A percentile compares a stretch with the other conserved stretches of the same genome.
phyloP scores from a whole-genome alignment of 2,329 filamentous ascomycete species.

The Claviceps cyperi region DNA sequence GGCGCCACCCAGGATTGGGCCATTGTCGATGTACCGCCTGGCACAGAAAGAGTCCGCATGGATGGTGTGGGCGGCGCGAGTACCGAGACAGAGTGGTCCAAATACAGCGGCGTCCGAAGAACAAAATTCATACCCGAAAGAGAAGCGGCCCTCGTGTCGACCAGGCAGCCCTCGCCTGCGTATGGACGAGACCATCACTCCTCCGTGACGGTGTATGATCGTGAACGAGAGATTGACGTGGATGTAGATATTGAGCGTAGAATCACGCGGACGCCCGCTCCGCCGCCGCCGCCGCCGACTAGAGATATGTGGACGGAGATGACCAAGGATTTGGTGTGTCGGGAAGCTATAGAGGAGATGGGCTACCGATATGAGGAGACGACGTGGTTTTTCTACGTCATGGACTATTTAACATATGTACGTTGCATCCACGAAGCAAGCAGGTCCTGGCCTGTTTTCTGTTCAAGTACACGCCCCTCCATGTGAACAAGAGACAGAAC shows the following conservation, averaged over 20 bases:
- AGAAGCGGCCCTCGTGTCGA: conserved; percentile 27
- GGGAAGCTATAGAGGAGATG: conserved; percentile 71
- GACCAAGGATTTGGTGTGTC: conserved; percentile 77
- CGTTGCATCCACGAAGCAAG: conserved; percentile 24
- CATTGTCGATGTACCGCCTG: conserved; percentile 72
- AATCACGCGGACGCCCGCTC: conserved; percentile 23
- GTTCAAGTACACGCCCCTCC: neutral
- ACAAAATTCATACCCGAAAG: conserved; percentile 61
- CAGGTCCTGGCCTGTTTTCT: neutral
- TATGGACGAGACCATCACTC: conserved; percentile 22
- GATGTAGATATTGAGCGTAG: conserved; percentile 40
- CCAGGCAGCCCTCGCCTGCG: conserved; percentile 13
- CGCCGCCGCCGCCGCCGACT: conserved; percentile 25
- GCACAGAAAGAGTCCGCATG: conserved; percentile 70
- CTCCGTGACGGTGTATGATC: conserved; percentile 32
- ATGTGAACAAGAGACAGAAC: neutral
- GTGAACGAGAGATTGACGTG: conserved; percentile 35
- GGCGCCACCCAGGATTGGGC: conserved; percentile 66
- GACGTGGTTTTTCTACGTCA: conserved; percentile 78
- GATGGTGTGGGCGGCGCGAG: conserved; percentile 62
- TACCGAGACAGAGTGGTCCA: conserved; percentile 65
- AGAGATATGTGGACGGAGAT: conserved; percentile 90
- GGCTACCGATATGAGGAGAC: conserved; percentile 89
- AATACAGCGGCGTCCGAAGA: conserved; percentile 63
- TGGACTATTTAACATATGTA: conserved; percentile 79